phyloP scores from a whole-genome alignment of 2,329 filamentous ascomycete genomes.

The Apiospora arundinis region DNA sequence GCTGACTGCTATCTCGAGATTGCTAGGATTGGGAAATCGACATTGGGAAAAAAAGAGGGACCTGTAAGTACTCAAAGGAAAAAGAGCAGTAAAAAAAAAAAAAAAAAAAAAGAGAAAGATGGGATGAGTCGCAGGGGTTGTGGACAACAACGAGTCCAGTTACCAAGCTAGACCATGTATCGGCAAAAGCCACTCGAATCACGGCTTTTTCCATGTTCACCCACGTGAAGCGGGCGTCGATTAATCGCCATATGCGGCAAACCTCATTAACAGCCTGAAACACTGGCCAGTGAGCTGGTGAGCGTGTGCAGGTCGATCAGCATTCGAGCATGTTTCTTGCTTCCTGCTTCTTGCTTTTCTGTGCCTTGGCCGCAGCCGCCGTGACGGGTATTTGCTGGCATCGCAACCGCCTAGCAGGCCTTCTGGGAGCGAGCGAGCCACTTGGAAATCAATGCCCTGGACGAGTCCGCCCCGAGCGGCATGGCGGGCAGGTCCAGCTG shows the following conservation, averaged over 20 bases:
- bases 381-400: background rate
- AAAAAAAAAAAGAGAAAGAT: background rate
- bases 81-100: constrained; percentile 17
- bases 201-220: constrained; percentile 11
- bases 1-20: background rate
- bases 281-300: background rate
- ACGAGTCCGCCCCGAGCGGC: constrained; percentile 7
- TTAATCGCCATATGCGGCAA: background rate
- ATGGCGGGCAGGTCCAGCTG: constrained; percentile 10
- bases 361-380: constrained; percentile 13
- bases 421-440: background rate
- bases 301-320: background rate
- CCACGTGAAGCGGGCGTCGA: background rate
- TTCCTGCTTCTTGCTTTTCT: background rate
- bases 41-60: constrained; percentile 6
- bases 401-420: too few species aligned
- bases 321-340: background rate
- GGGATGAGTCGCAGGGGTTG: constrained; percentile 10
- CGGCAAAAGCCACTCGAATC: constrained; percentile 17
- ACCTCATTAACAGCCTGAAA: background rate
- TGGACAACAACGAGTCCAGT: constrained; percentile 2
- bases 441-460: background rate
- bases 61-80: constrained; percentile 24
- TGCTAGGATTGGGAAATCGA: constrained; percentile 20
- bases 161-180: background rate